These are phyloP conservation scores for Breviolum minutum DNA, from an alignment of 73 alveolate species.

Conservation along the genomic window DNA sequence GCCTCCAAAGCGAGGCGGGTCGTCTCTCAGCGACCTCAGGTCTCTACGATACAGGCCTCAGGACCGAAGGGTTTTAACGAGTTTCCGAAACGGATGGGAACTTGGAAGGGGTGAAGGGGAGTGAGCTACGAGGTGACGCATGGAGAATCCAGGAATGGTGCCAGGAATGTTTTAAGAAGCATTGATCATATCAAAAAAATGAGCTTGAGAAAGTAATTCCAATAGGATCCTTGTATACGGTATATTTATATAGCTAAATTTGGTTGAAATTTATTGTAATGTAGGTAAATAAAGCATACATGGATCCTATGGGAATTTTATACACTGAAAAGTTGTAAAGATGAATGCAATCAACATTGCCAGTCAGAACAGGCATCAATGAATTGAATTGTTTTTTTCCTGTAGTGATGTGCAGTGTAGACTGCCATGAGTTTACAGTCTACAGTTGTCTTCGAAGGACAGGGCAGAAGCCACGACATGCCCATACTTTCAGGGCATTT, in stretches of 20 bases:
- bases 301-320: too few relatives aligned
- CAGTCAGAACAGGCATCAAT: too few relatives aligned
- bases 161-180: too few relatives aligned
- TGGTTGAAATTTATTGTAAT: too few relatives aligned
- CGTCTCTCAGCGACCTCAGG: background rate
- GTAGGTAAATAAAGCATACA: too few relatives aligned
- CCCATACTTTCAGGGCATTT: constrained; percentile 49
- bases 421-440: background rate
- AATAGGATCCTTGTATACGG: too few relatives aligned
- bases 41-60: background rate
- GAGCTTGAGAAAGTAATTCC: too few relatives aligned
- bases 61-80: background rate
- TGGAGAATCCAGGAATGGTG: too few relatives aligned
- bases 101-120: background rate
- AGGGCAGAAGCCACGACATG: constrained; percentile 64
- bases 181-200: too few relatives aligned
- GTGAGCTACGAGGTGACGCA: background rate
- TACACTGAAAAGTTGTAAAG: background rate
- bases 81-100: too few relatives aligned
- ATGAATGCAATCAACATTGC: background rate
- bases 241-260: too few relatives aligned
- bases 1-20: constrained; percentile 32
- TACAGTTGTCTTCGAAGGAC: background rate
- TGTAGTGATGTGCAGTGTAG: background rate
- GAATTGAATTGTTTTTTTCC: background rate